phyloP scores from a whole-genome alignment of 768 basidiomycete genomes.

The Austroboletus eburneus region DNA sequence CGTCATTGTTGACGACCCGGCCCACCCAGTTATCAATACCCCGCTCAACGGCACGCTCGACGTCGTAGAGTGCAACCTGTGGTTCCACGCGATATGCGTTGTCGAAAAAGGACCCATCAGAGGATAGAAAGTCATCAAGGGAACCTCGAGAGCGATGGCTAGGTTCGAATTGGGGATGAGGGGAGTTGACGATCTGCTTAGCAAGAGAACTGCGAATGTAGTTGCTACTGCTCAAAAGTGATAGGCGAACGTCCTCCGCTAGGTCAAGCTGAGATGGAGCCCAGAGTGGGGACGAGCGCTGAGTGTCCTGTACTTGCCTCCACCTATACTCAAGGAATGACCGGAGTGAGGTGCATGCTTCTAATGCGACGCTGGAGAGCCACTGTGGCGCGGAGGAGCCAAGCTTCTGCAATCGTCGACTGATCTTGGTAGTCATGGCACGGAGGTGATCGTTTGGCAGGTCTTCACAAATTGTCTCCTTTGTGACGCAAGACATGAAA shows the following conservation, averaged over 20 bases:
- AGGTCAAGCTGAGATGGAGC: slow-evolving; percentile 23
- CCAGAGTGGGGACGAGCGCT: slow-evolving; percentile 27
- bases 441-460: neutral
- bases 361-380: neutral
- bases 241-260: neutral
- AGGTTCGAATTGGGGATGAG: neutral
- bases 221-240: neutral
- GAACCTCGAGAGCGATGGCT: slow-evolving; percentile 3
- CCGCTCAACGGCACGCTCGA: slow-evolving; percentile 22
- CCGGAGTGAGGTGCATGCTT: neutral
- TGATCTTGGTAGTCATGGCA: neutral
- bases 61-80: slow-evolving; percentile 27
- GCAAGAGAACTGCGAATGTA: neutral
- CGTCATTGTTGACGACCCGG: neutral
- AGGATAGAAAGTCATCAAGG: slow-evolving; percentile 1
- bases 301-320: neutral
- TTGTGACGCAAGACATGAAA: slow-evolving; percentile 14
- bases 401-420: neutral
- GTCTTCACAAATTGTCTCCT: neutral
- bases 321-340: neutral
- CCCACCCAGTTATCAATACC: slow-evolving; percentile 32
- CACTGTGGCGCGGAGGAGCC: neutral
- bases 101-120: slow-evolving; percentile 4
- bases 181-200: neutral
- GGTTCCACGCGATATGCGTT: slow-evolving; percentile 6